Conservation (phyloP, 345 rosid species). For the Syzygium grande region DNA sequence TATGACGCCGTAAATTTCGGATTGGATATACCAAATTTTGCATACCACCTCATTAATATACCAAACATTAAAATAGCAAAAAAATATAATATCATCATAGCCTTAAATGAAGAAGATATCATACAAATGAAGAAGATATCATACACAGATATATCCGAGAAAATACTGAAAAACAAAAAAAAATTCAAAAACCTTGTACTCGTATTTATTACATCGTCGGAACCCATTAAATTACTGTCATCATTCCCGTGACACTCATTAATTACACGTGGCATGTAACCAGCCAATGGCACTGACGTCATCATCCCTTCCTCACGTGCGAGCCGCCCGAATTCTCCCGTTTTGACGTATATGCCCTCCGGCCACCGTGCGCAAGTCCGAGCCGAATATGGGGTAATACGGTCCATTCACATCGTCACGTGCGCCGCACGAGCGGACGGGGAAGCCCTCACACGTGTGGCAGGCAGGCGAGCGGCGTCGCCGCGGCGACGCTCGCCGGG, state of each 20-base stretch:
- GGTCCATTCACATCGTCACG: background rate
- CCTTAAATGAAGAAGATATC: background rate
- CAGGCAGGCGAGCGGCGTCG: slow-evolving; percentile 36
- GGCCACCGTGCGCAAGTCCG: background rate
- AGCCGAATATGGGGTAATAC: background rate
- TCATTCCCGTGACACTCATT: background rate
- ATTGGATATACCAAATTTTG: background rate
- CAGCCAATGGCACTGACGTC: background rate
- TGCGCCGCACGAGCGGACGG: background rate
- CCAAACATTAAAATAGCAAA: background rate
- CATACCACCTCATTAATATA: background rate
- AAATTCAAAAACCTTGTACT: background rate
- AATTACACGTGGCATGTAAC: background rate
- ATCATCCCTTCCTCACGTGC: background rate
- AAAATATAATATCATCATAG: background rate
- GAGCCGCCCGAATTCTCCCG: background rate
- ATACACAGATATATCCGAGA: background rate
- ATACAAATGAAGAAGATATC: background rate
- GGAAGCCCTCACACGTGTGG: slow-evolving; percentile 9
- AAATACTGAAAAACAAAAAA: background rate
- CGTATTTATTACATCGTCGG: background rate
- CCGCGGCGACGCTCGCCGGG: slow-evolving; percentile 43
- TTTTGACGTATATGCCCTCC: background rate
- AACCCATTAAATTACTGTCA: background rate
- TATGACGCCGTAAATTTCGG: background rate